phyloP scores from a whole-genome alignment of 225 moss, liverwort and hornwort genomes.

The Sphagnum tenellum region DNA sequence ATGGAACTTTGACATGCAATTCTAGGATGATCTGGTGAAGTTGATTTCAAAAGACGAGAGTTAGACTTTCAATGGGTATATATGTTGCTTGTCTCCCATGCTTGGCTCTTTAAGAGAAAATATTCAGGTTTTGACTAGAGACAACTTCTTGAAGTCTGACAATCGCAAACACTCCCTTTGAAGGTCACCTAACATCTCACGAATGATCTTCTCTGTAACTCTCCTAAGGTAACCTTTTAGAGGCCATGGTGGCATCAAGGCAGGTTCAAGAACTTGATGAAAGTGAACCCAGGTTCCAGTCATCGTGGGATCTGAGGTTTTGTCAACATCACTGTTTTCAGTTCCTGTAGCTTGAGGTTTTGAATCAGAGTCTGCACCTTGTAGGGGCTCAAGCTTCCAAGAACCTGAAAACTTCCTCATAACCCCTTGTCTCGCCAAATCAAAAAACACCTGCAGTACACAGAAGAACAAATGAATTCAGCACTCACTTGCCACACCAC shows the following conservation, averaged over 20 bases:
- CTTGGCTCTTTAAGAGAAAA: too few species aligned
- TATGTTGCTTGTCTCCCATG: too few species aligned
- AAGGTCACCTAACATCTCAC: slow-evolving; percentile 71
- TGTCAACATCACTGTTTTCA: neutral
- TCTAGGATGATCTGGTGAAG: too few species aligned
- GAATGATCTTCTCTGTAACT: slow-evolving; percentile 51
- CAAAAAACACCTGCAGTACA: slow-evolving; percentile 52
- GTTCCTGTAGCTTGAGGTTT: slow-evolving; percentile 6
- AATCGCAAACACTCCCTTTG: slow-evolving; percentile 68
- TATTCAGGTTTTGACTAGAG: too few species aligned
- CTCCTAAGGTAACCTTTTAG: slow-evolving; percentile 59
- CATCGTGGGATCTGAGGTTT: slow-evolving; percentile 5
- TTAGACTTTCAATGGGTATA: too few species aligned
- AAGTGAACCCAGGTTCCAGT: slow-evolving; percentile 77
- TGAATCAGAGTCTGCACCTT: slow-evolving; percentile 11
- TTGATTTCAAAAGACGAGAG: too few species aligned
- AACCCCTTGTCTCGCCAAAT: slow-evolving; percentile 68
- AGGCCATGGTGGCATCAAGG: slow-evolving; percentile 84
- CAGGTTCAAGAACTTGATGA: slow-evolving; percentile 62
- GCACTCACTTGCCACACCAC: too few species aligned
- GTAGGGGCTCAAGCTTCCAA: slow-evolving; percentile 72
- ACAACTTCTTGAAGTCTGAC: slow-evolving; percentile 33
- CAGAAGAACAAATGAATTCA: neutral
- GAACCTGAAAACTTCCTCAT: slow-evolving; percentile 77
- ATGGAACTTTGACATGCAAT: too few species aligned